These are phyloP conservation scores for Trematosphaeria pertusa DNA, from an alignment of 2,329 filamentous ascomycete species.

Conservation along the genomic window DNA sequence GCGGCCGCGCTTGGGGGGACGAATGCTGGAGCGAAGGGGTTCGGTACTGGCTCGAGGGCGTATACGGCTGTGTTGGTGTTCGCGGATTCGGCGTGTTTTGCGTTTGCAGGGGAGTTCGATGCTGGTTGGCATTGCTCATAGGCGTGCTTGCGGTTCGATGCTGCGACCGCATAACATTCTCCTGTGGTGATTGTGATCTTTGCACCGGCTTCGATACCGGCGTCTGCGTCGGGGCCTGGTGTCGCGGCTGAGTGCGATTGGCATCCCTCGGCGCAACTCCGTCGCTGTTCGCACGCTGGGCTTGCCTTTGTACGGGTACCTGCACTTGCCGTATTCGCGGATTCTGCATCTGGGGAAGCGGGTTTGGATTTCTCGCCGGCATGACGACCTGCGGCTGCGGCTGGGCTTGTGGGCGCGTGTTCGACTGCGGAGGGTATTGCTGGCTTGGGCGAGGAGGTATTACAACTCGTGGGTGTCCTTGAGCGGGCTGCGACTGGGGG, in stretches of 20 bases:
- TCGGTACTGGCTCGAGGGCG: conserved; percentile 34
- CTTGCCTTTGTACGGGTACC: conserved; percentile 24
- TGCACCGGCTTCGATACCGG: conserved; percentile 46
- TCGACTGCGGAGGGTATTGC: conserved; percentile 29
- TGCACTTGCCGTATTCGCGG: conserved; percentile 38
- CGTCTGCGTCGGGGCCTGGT: conserved; percentile 29
- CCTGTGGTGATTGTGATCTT: conserved; percentile 46
- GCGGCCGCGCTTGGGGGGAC: conserved; percentile 34
- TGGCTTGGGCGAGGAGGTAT: conserved; percentile 32
- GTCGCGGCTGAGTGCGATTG: conserved; percentile 24
- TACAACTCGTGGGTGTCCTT: conserved; percentile 23
- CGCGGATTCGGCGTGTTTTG: conserved; percentile 40
- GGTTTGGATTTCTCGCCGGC: conserved; percentile 28
- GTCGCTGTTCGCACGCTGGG: conserved; percentile 25
- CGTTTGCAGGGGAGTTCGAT: conserved; percentile 37
- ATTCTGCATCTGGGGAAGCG: conserved; percentile 31
- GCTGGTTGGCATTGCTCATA: conserved; percentile 26
- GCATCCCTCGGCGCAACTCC: conserved; percentile 25
- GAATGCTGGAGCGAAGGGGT: conserved; percentile 46
- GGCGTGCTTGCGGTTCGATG: conserved; percentile 37
- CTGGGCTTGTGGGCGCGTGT: conserved; percentile 21
- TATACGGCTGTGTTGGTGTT: conserved; percentile 27
- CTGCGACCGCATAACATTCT: conserved; percentile 36
- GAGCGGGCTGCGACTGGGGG: conserved; percentile 27
- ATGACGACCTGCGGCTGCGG: conserved; percentile 38